Percentiles rank a stretch among this genome's conserved stretches.
Evolutionary conservation across 352 stramenopile genomes (phyloP).

Genomic region (Globisporangium megalacanthum): DNA sequence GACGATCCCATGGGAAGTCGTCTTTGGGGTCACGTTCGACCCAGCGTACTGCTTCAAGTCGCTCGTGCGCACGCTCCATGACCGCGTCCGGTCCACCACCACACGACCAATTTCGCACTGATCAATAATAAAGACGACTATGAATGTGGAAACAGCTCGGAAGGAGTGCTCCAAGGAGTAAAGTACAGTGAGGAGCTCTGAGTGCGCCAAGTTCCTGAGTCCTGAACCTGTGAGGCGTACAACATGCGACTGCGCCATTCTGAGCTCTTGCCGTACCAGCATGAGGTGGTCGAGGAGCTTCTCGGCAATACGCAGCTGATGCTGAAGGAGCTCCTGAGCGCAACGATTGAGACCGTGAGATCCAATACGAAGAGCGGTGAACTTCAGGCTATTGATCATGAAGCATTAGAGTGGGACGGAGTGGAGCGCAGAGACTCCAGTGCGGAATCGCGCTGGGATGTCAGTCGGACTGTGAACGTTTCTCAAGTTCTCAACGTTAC

Average conservation of each 20-base stretch:
- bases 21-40: neutral
- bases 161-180: no score
- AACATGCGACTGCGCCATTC: neutral
- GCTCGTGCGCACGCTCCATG: neutral
- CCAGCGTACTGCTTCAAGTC: constrained; percentile 4
- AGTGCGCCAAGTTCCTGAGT: no score
- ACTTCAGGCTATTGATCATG: no score
- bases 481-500: no score
- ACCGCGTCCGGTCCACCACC: neutral
- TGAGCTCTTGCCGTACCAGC: neutral
- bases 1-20: neutral
- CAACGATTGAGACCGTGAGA: neutral
- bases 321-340: neutral
- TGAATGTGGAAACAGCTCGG: neutral
- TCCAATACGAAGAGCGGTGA: no score
- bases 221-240: neutral
- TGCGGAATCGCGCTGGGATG: no score
- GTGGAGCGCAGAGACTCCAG: no score
- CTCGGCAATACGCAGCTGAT: neutral
- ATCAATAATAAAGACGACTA: neutral
- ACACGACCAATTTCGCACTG: neutral
- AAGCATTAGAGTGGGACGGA: no score
- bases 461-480: no score
- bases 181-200: no score
- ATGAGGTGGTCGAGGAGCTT: neutral